Conservation (phyloP, 1,284 basidiomycete species). For the Meripilus lineatus region DNA sequence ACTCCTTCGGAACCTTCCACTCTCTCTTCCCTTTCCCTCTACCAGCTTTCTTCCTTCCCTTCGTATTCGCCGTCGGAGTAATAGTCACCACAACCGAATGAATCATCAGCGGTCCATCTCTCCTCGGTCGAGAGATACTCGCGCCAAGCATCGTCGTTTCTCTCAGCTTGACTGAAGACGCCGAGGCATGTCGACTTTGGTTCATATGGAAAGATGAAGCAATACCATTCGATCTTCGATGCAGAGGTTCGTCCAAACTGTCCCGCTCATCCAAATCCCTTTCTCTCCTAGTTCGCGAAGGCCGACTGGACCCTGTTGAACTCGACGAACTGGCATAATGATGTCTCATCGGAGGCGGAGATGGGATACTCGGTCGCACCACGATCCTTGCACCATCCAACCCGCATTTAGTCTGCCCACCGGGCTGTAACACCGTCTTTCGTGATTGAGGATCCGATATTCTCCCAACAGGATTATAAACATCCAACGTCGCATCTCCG, state of each 20-base stretch:
- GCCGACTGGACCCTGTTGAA: not conserved
- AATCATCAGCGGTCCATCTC: slow-evolving; percentile 58
- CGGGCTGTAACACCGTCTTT: slow-evolving; percentile 56
- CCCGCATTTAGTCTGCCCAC: slow-evolving; percentile 49
- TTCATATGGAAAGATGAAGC: slow-evolving; percentile 1
- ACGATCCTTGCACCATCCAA: slow-evolving; percentile 55
- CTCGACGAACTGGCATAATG: not conserved
- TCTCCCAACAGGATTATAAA: slow-evolving; percentile 55
- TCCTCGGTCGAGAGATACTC: slow-evolving; percentile 28
- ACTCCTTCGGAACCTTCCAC: slow-evolving; percentile 35
- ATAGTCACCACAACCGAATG: slow-evolving; percentile 51
- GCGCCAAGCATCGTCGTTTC: slow-evolving; percentile 1
- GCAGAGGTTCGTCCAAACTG: not conserved
- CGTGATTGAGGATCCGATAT: slow-evolving; percentile 54
- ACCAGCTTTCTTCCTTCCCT: slow-evolving; percentile 5
- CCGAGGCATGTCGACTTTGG: no score
- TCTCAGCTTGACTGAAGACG: no score
- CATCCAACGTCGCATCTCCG: slow-evolving; percentile 45
- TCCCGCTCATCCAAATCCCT: not conserved
- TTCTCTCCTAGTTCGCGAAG: not conserved
- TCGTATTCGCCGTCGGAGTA: slow-evolving; percentile 31
- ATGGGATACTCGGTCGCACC: slow-evolving; percentile 33
- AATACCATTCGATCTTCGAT: slow-evolving; percentile 1
- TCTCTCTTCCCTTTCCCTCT: no score
- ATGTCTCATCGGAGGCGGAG: slow-evolving; percentile 15